A percentile compares a stretch with the other conserved stretches of the same genome.
These are phyloP conservation scores for Orbilia ellipsospora DNA, from an alignment of 2,329 filamentous ascomycete species.

Conservation along the genomic window DNA sequence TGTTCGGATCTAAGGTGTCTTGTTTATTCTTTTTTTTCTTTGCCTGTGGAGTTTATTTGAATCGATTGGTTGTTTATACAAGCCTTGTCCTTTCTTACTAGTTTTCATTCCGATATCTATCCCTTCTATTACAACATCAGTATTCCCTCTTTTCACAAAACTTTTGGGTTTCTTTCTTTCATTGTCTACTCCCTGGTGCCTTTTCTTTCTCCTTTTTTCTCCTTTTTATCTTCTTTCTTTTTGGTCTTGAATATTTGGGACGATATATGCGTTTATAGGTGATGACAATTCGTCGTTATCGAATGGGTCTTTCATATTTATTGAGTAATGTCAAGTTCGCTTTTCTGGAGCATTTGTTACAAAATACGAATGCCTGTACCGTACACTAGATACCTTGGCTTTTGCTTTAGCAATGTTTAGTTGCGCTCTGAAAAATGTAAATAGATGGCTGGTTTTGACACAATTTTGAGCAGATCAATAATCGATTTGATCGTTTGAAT, in stretches of 20 bases:
- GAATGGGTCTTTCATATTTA: constrained; percentile 1
- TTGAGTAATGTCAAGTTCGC: constrained; percentile 26
- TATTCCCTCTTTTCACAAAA: too few relatives aligned
- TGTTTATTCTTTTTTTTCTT: constrained; percentile 7
- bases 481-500: too few relatives aligned
- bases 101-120: neutral
- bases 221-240: neutral
- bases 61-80: neutral
- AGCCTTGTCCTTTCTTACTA: neutral
- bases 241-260: constrained; percentile 4
- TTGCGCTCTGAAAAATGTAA: neutral
- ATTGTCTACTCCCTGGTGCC: neutral
- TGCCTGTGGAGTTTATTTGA: constrained; percentile 5
- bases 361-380: constrained; percentile 7
- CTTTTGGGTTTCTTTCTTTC: too few relatives aligned
- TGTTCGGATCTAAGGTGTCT: constrained; percentile 29
- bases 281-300: constrained; percentile 21
- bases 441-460: neutral
- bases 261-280: constrained; percentile 11
- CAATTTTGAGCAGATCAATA: too few relatives aligned
- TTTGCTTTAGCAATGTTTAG: neutral
- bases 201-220: constrained; percentile 4
- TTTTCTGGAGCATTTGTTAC: neutral
- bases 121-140: neutral
- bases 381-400: constrained; percentile 8